Evolutionary conservation across 306 rosid genomes (phyloP).

Genomic region (Gastrolobium villosum): DNA sequence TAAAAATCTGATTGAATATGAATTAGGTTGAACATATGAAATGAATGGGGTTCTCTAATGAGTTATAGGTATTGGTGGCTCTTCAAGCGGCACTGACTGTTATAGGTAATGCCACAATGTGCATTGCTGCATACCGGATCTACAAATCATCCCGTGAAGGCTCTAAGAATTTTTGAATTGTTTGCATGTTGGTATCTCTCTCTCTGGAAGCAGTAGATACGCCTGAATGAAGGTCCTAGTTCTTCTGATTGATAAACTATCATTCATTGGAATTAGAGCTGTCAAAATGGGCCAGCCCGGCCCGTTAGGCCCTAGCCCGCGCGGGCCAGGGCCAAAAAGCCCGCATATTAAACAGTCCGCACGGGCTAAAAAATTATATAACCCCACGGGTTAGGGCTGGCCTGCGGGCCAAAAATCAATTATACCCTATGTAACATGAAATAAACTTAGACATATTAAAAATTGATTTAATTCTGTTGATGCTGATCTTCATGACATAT

Average conservation of each 20-base stretch:
- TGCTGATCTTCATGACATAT: no score
- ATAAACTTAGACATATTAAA: no score
- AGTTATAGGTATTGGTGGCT: constrained; percentile 90
- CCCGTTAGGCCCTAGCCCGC: no score
- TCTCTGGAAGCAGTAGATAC: constrained; percentile 20
- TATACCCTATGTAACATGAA: no score
- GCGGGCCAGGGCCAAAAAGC: no score
- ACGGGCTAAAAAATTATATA: no score
- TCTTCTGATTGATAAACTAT: constrained; percentile 43
- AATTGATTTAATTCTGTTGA: no score
- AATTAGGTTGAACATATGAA: constrained; percentile 28
- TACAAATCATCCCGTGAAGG: constrained; percentile 76
- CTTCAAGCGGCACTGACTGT: constrained; percentile 91
- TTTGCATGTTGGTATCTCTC: constrained; percentile 7
- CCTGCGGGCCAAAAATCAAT: no score
- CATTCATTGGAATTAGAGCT: constrained; percentile 30
- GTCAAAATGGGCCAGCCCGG: no score
- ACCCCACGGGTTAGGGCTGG: no score
- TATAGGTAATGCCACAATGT: constrained; percentile 90
- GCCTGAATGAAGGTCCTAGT: constrained; percentile 14
- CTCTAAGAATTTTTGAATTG: constrained; percentile 64
- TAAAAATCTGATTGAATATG: constrained; percentile 28
- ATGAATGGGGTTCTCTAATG: constrained; percentile 43
- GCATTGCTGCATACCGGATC: constrained; percentile 87
- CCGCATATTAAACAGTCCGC: no score